Conservation (phyloP, 129 eudicot genomes). For the Artemisia annua region DNA sequence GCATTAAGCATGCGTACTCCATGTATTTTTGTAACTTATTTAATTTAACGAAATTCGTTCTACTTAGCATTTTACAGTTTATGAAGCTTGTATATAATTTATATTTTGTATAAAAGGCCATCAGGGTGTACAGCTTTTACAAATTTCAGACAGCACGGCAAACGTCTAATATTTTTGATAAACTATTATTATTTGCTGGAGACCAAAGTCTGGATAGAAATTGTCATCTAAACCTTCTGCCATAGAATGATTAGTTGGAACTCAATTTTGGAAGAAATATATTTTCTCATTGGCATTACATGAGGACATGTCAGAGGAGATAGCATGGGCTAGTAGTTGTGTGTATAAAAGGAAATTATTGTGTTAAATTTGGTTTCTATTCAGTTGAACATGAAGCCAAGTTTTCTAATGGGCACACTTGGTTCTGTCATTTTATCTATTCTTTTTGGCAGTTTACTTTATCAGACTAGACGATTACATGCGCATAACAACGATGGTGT, state of each 20-base stretch:
- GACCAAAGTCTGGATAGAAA: constrained; percentile 12
- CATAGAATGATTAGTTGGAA: too few species aligned
- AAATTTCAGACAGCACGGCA: background rate
- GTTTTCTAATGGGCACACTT: background rate
- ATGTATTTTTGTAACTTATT: too few species aligned
- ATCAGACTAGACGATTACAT: too few species aligned
- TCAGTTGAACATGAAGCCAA: background rate
- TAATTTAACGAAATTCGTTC: too few species aligned
- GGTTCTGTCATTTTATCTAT: too few species aligned
- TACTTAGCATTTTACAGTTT: background rate
- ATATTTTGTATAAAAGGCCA: background rate
- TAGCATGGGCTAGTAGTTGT: background rate
- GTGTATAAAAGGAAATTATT: constrained; percentile 15
- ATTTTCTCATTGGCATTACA: constrained; percentile 12
- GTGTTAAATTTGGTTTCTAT: background rate
- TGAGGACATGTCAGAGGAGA: constrained; percentile 21
- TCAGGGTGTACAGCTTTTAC: background rate
- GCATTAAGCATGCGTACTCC: too few species aligned
- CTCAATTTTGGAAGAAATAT: too few species aligned
- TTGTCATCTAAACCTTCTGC: too few species aligned
- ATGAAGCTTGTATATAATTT: background rate
- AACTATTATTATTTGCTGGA: constrained; percentile 5
- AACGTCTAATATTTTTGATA: background rate
- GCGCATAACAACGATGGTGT: too few species aligned
- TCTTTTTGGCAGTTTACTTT: too few species aligned